These are phyloP conservation scores for Monilinia aucupariae DNA, from an alignment of 2,329 filamentous ascomycete species.

Conservation along the genomic window DNA sequence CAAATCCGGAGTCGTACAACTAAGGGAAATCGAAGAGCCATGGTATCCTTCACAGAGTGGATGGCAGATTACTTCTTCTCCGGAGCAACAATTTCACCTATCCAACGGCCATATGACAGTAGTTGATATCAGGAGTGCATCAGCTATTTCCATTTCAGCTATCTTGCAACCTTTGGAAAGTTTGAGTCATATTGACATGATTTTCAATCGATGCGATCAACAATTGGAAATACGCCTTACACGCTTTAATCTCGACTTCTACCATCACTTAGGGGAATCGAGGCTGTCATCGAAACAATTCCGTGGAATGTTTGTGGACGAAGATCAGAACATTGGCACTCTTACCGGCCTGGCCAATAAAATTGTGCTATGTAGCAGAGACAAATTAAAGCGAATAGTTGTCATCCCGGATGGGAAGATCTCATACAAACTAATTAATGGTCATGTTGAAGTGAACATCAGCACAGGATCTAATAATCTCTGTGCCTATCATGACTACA, in stretches of 20 bases:
- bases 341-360: conserved; percentile 46
- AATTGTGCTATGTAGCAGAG: conserved; percentile 40
- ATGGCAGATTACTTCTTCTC: conserved; percentile 28
- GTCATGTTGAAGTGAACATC: conserved; percentile 39
- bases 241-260: conserved; percentile 45
- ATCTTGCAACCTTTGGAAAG: conserved; percentile 39
- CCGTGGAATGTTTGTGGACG: conserved; percentile 45
- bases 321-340: conserved; percentile 42
- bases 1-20: conserved; percentile 20
- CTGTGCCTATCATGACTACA: conserved; percentile 40
- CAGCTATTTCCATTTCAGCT: conserved; percentile 33
- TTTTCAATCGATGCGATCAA: conserved; percentile 20
- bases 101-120: conserved; percentile 26
- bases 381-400: conserved; percentile 39
- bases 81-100: conserved; percentile 18
- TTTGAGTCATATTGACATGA: conserved; percentile 36
- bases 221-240: conserved; percentile 42
- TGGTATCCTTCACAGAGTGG: conserved; percentile 31
- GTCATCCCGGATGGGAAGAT: conserved; percentile 11
- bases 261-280: conserved; percentile 29
- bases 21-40: conserved; percentile 23
- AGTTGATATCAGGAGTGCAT: conserved; percentile 37
- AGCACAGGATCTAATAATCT: conserved; percentile 7
- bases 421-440: conserved; percentile 16
- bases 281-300: conserved; percentile 45